Conservation (phyloP, 2,329 filamentous ascomycete genomes). For the Colletotrichum truncatum region DNA sequence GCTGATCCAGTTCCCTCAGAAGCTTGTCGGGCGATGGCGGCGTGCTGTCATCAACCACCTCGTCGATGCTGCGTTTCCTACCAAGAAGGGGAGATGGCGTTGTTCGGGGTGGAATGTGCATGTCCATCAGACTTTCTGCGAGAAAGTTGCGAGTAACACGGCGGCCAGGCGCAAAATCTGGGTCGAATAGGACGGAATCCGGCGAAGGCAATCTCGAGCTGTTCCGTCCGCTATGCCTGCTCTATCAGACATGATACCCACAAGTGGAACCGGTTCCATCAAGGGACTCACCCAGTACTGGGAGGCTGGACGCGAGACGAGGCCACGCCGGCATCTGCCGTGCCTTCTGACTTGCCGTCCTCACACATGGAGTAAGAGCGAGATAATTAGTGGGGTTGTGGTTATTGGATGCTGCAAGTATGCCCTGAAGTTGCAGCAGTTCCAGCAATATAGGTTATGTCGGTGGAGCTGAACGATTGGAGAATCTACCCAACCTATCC, state of each 20-base stretch:
- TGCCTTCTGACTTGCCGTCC: constrained; percentile 13
- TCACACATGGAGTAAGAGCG: constrained; percentile 11
- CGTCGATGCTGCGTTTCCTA: constrained; percentile 18
- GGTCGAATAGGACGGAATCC: constrained; percentile 1
- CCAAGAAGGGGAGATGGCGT: not conserved
- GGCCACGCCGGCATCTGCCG: constrained; percentile 1
- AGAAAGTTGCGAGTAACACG: constrained; percentile 12
- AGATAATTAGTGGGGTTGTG: not conserved
- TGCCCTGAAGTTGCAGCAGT: not conserved
- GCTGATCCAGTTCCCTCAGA: constrained; percentile 22
- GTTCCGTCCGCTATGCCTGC: constrained; percentile 14
- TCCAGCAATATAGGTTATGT: not conserved
- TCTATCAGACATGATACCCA: constrained; percentile 14
- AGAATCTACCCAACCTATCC: not conserved
- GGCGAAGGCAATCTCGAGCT: constrained; percentile 20
- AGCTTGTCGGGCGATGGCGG: constrained; percentile 22
- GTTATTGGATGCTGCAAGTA: not conserved
- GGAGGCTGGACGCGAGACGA: constrained; percentile 24
- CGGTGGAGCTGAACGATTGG: not conserved
- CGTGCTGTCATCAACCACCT: constrained; percentile 12
- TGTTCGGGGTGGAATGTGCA: constrained; percentile 4
- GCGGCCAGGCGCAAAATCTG: not conserved
- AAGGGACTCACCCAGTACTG: constrained; percentile 17
- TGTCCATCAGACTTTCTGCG: constrained; percentile 23
- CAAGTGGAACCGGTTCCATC: not conserved